Percentiles rank a stretch among this genome's conserved stretches.
phyloP scores from a whole-genome alignment of 2,329 filamentous ascomycete species.

The Pestalotiopsis sp. region DNA sequence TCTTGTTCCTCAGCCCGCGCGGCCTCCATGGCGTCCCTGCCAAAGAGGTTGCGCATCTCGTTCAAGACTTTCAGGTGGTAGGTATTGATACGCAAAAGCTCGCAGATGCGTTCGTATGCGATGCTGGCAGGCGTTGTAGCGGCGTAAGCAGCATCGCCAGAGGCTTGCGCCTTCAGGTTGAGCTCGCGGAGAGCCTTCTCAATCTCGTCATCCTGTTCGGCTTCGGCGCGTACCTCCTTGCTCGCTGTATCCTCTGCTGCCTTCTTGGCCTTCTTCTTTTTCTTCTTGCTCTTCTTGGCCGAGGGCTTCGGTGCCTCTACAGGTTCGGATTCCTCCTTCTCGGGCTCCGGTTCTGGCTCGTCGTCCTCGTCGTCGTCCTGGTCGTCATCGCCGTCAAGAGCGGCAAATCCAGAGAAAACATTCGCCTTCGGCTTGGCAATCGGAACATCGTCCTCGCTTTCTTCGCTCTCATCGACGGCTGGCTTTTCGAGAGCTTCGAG shows the following conservation, averaged over 20 bases:
- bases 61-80: constrained; percentile 83
- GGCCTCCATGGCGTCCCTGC: constrained; percentile 59
- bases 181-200: constrained; percentile 50
- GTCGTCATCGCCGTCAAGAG: constrained; percentile 48
- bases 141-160: constrained; percentile 15
- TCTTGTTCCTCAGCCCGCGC: constrained; percentile 51
- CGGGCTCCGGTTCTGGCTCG: constrained; percentile 22
- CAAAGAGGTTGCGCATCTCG: constrained; percentile 77
- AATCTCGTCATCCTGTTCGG: constrained; percentile 53
- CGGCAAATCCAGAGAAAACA: constrained; percentile 53
- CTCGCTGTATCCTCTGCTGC: constrained; percentile 20
- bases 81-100: constrained; percentile 56
- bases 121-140: constrained; percentile 15
- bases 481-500: constrained; percentile 38
- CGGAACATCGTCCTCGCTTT: constrained; percentile 36
- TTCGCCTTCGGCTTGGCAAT: constrained; percentile 45
- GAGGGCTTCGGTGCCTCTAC: constrained; percentile 22
- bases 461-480: constrained; percentile 39
- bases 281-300: constrained; percentile 44
- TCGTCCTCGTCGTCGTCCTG: constrained; percentile 41
- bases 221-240: constrained; percentile 17
- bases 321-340: constrained; percentile 24
- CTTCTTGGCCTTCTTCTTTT: constrained; percentile 37
- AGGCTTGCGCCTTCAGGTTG: constrained; percentile 23
- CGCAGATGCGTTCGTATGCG: constrained; percentile 38